Evolutionary conservation across 495 filamentous ascomycete species (phyloP).

Genomic region (Aspergillus leporis): DNA sequence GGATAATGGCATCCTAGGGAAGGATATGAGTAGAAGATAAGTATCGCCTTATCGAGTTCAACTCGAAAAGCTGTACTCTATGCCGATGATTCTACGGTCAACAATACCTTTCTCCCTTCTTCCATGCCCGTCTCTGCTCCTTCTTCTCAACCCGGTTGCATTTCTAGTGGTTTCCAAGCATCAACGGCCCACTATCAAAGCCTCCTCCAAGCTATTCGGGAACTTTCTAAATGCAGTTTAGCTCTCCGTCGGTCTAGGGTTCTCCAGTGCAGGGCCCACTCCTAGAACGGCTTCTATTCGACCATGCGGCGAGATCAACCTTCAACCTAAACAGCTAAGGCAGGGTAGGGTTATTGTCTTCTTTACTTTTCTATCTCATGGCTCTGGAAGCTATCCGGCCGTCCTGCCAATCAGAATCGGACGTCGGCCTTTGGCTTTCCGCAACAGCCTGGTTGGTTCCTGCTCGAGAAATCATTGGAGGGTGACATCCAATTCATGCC

Average conservation of each 20-base stretch:
- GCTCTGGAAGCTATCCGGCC: conserved; percentile 1
- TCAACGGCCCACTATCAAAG: conserved; percentile 1
- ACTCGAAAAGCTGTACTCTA: not conserved
- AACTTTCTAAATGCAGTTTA: conserved; percentile 7
- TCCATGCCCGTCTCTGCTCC: not conserved
- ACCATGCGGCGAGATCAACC: conserved; percentile 4
- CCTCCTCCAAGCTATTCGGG: not conserved
- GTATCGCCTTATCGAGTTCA: not conserved
- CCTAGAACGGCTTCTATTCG: conserved; percentile 9
- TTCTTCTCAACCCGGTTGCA: not conserved
- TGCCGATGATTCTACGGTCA: not conserved
- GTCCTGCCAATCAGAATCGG: conserved; percentile 12
- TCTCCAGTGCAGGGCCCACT: conserved; percentile 6
- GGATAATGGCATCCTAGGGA: not conserved
- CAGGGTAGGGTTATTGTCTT: conserved; percentile 7
- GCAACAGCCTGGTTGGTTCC: not conserved
- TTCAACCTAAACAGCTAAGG: not conserved
- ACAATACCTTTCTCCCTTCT: not conserved
- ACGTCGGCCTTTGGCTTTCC: conserved; percentile 8
- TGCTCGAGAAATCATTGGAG: not conserved
- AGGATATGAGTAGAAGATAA: not conserved
- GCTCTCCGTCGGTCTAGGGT: not conserved
- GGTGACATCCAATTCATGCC: not conserved
- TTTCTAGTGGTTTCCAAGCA: not conserved
- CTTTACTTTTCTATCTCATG: conserved; percentile 9